Base-by-base conservation (phyloP, 768 basidiomycete genomes). In the Sarcomyxa edulis region DNA sequence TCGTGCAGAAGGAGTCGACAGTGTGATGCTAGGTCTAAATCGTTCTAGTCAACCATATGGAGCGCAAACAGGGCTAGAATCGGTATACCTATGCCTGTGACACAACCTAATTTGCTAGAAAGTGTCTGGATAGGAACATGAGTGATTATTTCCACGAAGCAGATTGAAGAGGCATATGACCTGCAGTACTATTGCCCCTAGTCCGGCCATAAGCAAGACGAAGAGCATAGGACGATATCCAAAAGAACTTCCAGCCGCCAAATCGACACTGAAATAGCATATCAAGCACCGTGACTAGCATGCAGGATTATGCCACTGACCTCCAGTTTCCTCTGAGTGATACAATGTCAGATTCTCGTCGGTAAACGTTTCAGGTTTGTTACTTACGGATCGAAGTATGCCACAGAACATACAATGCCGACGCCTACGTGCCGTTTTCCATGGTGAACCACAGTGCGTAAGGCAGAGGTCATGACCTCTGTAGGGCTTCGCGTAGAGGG, bases 261-360 rank as follows among this genome's bases (percentile, higher is more conserved):
- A 67, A 58, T 89, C 84, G 14, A 85, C 84, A 16, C 79, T 72
- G n/a, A n/a, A n/a, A n/a, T n/a, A n/a, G n/a, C n/a, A n/a, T n/a
- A n/a, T n/a, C n/a, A n/a, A n/a, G n/a, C n/a, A n/a, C n/a, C n/a
- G n/a, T n/a, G n/a, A n/a, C n/a, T n/a, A n/a, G n/a, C n/a, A n/a
- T n/a, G n/a, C n/a, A n/a, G n/a, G n/a, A n/a, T n/a, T n/a, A n/a
- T n/a, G n/a, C n/a, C n/a, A n/a, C n/a, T n/a, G n/a, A n/a, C n/a
- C n/a, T n/a, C 86, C 86, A 86, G 50, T 88, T 89, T 19, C 86
- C 83, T 24, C 76, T 77, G 38, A n/a, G n/a, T n/a, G n/a, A n/a
- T 5, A 27, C 20, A 33, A 21, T 23, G 21, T 46, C 16, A 40
- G 31, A 35, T 19, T 27, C 30, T 32, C 9, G 27, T 26, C 25